These are phyloP conservation scores for Pholiota molesta DNA, from an alignment of 768 basidiomycete genomes.

Conservation along the genomic window DNA sequence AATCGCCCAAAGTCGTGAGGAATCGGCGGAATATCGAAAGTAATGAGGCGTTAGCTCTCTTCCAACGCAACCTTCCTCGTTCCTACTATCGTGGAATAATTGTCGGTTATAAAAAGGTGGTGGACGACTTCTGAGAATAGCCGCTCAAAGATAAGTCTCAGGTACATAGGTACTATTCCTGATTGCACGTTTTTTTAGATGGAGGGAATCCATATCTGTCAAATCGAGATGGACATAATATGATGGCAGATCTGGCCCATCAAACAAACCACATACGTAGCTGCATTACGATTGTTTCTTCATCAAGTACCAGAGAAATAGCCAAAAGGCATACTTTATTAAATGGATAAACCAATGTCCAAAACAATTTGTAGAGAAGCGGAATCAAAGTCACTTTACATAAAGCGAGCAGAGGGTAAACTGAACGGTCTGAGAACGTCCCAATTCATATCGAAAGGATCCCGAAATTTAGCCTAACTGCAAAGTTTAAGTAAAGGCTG, in stretches of 20 bases:
- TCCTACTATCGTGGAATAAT: conserved; percentile 14
- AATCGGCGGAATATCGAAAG: conserved; percentile 30
- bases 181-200: not conserved
- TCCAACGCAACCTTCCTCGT: conserved; percentile 9
- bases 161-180: not conserved
- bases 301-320: no score
- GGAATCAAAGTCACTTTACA: no score
- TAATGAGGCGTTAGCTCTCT: conserved; percentile 27
- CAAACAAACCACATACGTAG: no score
- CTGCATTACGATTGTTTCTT: no score
- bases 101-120: not conserved
- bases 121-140: not conserved
- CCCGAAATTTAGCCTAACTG: no score
- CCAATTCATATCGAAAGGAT: no score
- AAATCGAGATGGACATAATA: not conserved
- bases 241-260: not conserved
- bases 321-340: no score
- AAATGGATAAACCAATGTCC: no score
- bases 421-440: no score
- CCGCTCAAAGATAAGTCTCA: not conserved
- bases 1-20: conserved; percentile 13
- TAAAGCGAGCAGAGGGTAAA: no score
- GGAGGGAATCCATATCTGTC: not conserved
- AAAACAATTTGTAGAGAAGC: no score
- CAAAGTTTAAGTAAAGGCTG: conserved; percentile 12